These are phyloP conservation scores for Tylopilus balloui DNA, from an alignment of 768 basidiomycete species.

Conservation along the genomic window DNA sequence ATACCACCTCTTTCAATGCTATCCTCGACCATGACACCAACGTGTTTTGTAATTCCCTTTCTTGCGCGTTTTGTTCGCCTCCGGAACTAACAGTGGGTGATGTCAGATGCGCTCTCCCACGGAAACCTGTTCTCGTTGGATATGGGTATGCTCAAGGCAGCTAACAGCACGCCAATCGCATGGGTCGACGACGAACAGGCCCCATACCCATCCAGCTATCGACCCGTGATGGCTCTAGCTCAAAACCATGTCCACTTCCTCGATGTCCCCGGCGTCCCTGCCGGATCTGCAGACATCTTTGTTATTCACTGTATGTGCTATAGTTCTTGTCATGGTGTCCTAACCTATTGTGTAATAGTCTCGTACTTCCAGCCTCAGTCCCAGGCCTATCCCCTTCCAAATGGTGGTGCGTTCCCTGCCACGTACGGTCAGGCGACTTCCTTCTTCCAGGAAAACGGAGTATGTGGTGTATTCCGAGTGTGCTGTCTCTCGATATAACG, in stretches of 20 bases:
- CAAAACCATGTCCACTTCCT: conserved; percentile 87
- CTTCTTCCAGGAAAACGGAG: conserved; percentile 56
- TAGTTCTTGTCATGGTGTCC: neutral
- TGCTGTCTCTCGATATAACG: neutral
- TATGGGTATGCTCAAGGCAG: conserved; percentile 59
- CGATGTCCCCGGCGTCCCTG: conserved; percentile 58
- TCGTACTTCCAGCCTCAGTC: conserved; percentile 73
- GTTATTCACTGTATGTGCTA: conserved; percentile 78
- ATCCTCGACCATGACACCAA: conserved; percentile 96
- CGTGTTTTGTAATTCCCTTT: conserved; percentile 57
- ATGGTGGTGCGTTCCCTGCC: conserved; percentile 57
- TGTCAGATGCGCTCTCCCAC: conserved; percentile 63
- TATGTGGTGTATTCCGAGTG: conserved; percentile 27
- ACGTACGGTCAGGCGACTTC: conserved; percentile 64
- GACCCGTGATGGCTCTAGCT: conserved; percentile 75
- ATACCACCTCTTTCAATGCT: conserved; percentile 59
- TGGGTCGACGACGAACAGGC: conserved; percentile 64
- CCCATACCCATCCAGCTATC: conserved; percentile 55
- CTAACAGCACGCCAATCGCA: conserved; percentile 49
- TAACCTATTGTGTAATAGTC: conserved; percentile 39
- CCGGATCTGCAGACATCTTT: conserved; percentile 73
- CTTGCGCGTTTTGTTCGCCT: neutral
- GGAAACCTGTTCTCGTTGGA: conserved; percentile 66
- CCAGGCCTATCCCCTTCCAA: conserved; percentile 49
- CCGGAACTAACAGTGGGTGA: conserved; percentile 6